phyloP scores from a whole-genome alignment of 1,284 basidiomycete species.

The Inonotus hispidus region DNA sequence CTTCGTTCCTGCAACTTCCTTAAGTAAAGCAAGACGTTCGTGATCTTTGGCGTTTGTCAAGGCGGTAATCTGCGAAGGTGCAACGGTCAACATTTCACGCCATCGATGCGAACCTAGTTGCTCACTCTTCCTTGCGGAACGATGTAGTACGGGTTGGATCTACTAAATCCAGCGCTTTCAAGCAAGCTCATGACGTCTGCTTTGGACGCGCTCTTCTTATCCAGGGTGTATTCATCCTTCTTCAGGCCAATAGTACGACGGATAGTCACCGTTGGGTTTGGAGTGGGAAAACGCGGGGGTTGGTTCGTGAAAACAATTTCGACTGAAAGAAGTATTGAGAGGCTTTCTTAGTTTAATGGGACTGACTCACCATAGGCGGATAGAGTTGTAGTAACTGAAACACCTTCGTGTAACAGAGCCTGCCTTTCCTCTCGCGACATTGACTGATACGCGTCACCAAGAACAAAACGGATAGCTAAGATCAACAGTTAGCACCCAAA shows the following conservation, averaged over 20 bases:
- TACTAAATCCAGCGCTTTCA: slow-evolving; percentile 94
- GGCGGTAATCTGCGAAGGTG: slow-evolving; percentile 72
- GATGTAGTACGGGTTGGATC: slow-evolving; percentile 98
- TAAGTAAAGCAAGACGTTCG: slow-evolving; percentile 88
- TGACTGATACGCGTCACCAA: slow-evolving; percentile 96
- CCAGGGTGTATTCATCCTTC: slow-evolving; percentile 98
- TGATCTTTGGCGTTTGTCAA: slow-evolving; percentile 97
- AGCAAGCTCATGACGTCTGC: slow-evolving; percentile 96
- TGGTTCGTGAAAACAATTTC: slow-evolving; percentile 88
- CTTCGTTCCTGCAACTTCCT: slow-evolving; percentile 98
- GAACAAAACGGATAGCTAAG: slow-evolving; percentile 90
- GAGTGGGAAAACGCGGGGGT: slow-evolving; percentile 88
- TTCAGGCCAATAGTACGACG: slow-evolving; percentile 94
- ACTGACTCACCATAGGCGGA: slow-evolving; percentile 78
- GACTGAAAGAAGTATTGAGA: slow-evolving; percentile 37
- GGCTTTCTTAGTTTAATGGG: not conserved
- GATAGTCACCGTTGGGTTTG: slow-evolving; percentile 78
- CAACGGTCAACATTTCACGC: not conserved
- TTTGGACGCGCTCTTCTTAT: slow-evolving; percentile 93
- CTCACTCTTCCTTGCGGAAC: slow-evolving; percentile 94
- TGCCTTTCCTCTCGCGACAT: slow-evolving; percentile 93
- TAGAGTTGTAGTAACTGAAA: slow-evolving; percentile 82
- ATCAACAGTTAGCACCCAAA: not conserved
- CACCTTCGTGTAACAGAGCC: slow-evolving; percentile 88
- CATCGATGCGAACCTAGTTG: slow-evolving; percentile 18